Conservation (phyloP, 306 rosid genomes). For the Glycyrrhiza uralensis region DNA sequence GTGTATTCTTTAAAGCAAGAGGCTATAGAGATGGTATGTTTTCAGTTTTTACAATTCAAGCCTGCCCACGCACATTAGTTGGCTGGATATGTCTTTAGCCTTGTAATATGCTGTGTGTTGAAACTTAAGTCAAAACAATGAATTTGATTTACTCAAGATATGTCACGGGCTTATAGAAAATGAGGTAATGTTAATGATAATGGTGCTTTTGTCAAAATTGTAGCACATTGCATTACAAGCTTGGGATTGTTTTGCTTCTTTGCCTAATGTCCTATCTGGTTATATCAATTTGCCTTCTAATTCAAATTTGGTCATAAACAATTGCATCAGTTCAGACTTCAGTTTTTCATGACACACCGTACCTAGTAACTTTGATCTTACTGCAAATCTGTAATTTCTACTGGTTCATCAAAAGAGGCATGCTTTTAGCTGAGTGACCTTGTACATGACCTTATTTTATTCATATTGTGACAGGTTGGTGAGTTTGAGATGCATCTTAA, state of each 20-base stretch:
- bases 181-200: slow-evolving; percentile 16
- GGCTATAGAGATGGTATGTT: background rate
- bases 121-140: slow-evolving; percentile 1
- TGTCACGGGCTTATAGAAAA: slow-evolving; percentile 1
- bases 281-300: background rate
- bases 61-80: background rate
- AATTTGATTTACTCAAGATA: slow-evolving; percentile 13
- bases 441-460: slow-evolving; percentile 13
- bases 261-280: slow-evolving; percentile 12
- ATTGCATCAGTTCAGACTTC: background rate
- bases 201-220: slow-evolving; percentile 16
- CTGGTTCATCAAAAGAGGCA: background rate
- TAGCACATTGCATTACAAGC: slow-evolving; percentile 1
- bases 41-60: background rate
- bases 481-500: slow-evolving; percentile 95
- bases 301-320: slow-evolving; percentile 9
- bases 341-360: background rate
- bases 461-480: slow-evolving; percentile 63
- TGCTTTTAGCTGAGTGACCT: slow-evolving; percentile 23
- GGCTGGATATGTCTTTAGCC: slow-evolving; percentile 12
- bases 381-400: background rate
- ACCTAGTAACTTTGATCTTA: background rate
- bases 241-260: slow-evolving; percentile 17
- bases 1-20: background rate
- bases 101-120: slow-evolving; percentile 2